Base-by-base conservation (phyloP, 164 flowering plant genomes). In the Dillenia suffruticosa region DNA sequence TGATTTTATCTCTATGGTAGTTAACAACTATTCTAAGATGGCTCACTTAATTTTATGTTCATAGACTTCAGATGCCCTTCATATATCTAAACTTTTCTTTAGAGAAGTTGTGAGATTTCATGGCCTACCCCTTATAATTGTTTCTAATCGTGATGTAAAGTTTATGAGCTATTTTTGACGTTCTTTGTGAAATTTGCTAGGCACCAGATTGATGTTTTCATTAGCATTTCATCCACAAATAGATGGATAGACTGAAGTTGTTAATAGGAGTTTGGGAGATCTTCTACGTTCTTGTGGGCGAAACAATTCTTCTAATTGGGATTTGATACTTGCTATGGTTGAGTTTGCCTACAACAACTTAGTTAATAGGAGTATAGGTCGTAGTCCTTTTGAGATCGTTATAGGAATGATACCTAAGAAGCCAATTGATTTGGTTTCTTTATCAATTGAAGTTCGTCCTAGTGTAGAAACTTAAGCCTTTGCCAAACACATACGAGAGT, bases 121-220 rank as follows among this genome's bases (percentile, higher is more conserved):
- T 46, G 26, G 32, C 2, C 1, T 24, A 24, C 26, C 26, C 1
- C 26, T 24, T 24, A 24, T 3, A 24, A 26, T 26, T 26, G 8
- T 48, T 14, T 48, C 9, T 26, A 13, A 48, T 3, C 13, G 13
- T 6, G 53, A 59, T 48, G 45, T 13, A 8, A 48, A 59, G 51
- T 59, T 59, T n/a, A 59, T 26, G 46, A 59, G 63, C 12, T 59
- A 49, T 54, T 58, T 47, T 46, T 58, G 1, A 17, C 1, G 5
- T 26, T 26, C 5, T 26, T 26, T 26, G 5, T 26, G 40, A 19
- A 61, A 40, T 3, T 47, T 58, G 16, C 32, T 49, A 24, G 51
- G 51, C 8, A 51, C 14, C 7, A 61, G 43, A 26, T 1, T 50
- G 32, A 51, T 50, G 9, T 12, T 50, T 26, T 26, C 40, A 26